These are phyloP conservation scores for Flaveria ramosissima DNA, from an alignment of 129 eudicot species.

Conservation along the genomic window DNA sequence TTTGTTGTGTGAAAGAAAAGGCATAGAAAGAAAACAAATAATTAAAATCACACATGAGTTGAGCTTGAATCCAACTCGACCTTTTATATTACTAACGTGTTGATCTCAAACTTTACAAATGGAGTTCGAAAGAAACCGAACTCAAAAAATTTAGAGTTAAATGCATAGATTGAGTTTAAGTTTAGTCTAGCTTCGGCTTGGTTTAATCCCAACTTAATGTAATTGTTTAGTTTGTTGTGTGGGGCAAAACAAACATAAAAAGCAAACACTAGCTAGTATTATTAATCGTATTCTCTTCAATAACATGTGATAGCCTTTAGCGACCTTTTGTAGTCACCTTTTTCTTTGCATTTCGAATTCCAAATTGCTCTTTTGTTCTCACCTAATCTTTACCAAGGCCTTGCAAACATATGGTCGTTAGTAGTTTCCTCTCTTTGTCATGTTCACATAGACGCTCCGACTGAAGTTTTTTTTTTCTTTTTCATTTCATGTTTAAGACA, in stretches of 20 bases:
- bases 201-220: neutral
- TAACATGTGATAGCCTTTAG: conserved; percentile 28
- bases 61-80: no score
- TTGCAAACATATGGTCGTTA: conserved; percentile 20
- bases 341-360: conserved; percentile 18
- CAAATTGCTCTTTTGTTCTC: conserved; percentile 33
- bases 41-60: no score
- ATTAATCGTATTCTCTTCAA: conserved; percentile 12
- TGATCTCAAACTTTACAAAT: no score
- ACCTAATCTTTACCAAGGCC: conserved; percentile 15
- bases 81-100: no score
- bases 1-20: neutral
- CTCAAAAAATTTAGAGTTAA: no score
- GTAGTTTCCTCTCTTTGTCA: neutral
- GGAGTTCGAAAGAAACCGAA: no score
- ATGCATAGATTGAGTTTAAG: no score
- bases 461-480: no score
- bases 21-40: no score
- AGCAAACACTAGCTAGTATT: conserved; percentile 2
- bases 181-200: no score
- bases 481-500: no score
- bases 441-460: no score
- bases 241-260: conserved; percentile 1
- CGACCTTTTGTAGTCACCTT: conserved; percentile 15
- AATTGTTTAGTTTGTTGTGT: neutral